Evolutionary conservation across 306 rosid species (phyloP).

Genomic region (Rubus idaeus): DNA sequence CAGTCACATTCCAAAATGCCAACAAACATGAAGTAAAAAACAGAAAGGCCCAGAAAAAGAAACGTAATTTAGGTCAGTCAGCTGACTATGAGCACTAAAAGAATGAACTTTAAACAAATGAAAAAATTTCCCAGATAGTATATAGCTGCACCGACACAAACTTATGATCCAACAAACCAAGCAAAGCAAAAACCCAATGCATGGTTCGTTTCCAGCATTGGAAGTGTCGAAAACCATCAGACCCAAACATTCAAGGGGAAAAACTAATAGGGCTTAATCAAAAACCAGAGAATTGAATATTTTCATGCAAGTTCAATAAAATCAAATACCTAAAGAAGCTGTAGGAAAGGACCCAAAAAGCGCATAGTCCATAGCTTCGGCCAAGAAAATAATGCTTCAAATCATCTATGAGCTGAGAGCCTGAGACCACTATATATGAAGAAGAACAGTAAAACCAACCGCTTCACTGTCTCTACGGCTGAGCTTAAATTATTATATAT

Average conservation of each 20-base stretch:
- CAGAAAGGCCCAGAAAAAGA: not conserved
- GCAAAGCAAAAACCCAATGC: not conserved
- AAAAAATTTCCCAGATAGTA: not conserved
- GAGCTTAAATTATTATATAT: not conserved
- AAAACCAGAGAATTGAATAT: not conserved
- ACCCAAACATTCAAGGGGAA: not conserved
- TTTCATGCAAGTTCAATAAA: slow-evolving; percentile 6
- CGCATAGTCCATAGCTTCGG: slow-evolving; percentile 42
- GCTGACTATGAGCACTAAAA: not conserved
- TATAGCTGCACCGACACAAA: not conserved
- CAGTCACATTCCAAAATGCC: not conserved
- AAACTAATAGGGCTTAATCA: not conserved
- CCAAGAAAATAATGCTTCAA: not conserved
- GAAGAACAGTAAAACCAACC: not conserved
- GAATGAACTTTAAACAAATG: not conserved
- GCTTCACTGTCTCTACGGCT: not conserved
- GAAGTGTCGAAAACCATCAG: slow-evolving; percentile 5
- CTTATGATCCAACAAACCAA: not conserved
- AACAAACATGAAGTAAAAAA: not conserved
- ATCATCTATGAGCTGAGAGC: not conserved
- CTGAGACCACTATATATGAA: not conserved
- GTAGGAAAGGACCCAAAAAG: slow-evolving; percentile 35
- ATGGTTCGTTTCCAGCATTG: not conserved
- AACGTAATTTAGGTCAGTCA: not conserved
- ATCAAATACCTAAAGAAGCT: slow-evolving; percentile 33